These are phyloP conservation scores for Coemansia sp. DNA, from an alignment of 192 early-diverging fungal genomes.

Conservation along the genomic window DNA sequence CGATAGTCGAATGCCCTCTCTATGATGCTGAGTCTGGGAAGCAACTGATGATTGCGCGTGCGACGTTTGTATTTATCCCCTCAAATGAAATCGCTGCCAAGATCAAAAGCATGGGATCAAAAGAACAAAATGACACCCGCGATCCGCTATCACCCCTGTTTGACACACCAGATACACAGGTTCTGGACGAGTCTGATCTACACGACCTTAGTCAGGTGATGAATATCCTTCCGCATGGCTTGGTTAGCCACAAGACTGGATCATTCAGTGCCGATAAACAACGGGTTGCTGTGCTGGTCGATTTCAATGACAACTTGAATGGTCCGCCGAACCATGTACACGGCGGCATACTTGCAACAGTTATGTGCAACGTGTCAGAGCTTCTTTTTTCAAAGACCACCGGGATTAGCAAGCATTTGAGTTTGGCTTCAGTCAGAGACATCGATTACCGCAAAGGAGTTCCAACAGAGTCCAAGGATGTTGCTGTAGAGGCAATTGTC, in stretches of 20 bases:
- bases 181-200: constrained; percentile 6
- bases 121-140: no score
- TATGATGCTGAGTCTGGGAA: constrained; percentile 21
- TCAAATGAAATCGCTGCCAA: neutral
- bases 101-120: neutral
- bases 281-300: constrained; percentile 9
- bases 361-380: constrained; percentile 24
- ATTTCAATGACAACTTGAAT: constrained; percentile 14
- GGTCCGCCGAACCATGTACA: constrained; percentile 35
- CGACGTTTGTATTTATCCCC: constrained; percentile 22
- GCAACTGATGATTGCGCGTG: constrained; percentile 13
- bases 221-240: constrained; percentile 20
- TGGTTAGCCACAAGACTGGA: constrained; percentile 14
- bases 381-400: constrained; percentile 13
- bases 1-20: constrained; percentile 19
- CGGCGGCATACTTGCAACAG: constrained; percentile 34
- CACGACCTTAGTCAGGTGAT: constrained; percentile 17
- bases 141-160: neutral
- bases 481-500: constrained; percentile 17
- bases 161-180: constrained; percentile 3
- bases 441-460: constrained; percentile 26
- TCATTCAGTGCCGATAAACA: neutral
- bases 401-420: neutral
- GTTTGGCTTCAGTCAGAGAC: constrained; percentile 9
- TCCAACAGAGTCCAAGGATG: constrained; percentile 11